These are phyloP conservation scores for Claviceps digitariae DNA, from an alignment of 2,329 filamentous ascomycete species.

Conservation along the genomic window DNA sequence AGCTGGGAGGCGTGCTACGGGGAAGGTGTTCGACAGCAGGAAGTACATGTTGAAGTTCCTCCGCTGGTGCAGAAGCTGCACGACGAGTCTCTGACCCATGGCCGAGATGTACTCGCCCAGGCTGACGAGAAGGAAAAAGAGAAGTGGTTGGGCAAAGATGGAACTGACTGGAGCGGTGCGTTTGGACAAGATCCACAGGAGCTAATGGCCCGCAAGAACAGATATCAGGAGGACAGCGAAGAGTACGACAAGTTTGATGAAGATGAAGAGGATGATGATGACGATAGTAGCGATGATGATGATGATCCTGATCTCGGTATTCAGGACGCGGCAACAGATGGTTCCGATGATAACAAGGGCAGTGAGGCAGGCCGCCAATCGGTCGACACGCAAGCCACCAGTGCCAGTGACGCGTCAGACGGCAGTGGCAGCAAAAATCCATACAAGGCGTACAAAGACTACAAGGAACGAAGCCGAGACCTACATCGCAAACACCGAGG, in stretches of 20 bases:
- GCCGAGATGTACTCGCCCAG: conserved; percentile 66
- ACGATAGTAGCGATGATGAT: conserved; percentile 21
- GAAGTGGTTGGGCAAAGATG: conserved; percentile 67
- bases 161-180: conserved; percentile 74
- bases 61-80: conserved; percentile 62
- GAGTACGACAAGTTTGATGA: conserved; percentile 26
- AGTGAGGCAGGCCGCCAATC: conserved; percentile 20
- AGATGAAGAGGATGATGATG: conserved; percentile 17
- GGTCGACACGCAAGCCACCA: conserved; percentile 25
- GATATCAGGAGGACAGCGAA: conserved; percentile 20
- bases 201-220: conserved; percentile 22
- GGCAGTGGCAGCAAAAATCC: conserved; percentile 35
- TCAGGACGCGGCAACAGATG: conserved; percentile 34
- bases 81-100: conserved; percentile 64
- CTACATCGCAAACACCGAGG: conserved; percentile 79
- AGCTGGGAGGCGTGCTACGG: conserved; percentile 85
- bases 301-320: conserved; percentile 42
- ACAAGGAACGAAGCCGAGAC: conserved; percentile 55
- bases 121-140: conserved; percentile 58
- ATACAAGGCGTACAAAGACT: conserved; percentile 44
- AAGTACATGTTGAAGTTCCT: conserved; percentile 62
- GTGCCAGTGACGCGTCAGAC: conserved; percentile 16
- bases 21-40: conserved; percentile 65
- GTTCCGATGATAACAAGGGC: conserved; percentile 12
- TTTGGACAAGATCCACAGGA: conserved; percentile 64